Percentiles rank a stretch among this genome's conserved stretches.
Conservation (phyloP, 2,329 filamentous ascomycete genomes). For the Colletotrichum filicis region DNA sequence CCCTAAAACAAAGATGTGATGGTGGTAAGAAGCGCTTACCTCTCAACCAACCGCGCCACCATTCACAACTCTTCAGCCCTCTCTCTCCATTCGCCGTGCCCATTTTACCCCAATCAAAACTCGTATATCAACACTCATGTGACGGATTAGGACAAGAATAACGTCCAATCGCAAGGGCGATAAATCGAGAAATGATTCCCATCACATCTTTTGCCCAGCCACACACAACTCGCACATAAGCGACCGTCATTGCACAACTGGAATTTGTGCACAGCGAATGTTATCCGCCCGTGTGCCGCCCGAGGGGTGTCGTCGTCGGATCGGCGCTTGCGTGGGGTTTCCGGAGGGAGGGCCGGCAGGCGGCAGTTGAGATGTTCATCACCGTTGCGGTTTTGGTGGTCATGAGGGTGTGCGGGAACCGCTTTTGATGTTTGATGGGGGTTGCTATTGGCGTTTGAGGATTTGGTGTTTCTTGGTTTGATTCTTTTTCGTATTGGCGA, state of each 20-base stretch:
- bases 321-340: constrained; percentile 8
- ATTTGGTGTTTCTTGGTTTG: neutral
- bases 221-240: neutral
- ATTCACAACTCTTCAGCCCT: neutral
- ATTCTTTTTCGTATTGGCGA: neutral
- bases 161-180: neutral
- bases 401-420: constrained; percentile 2
- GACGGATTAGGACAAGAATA: neutral
- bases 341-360: neutral
- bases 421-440: neutral
- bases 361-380: neutral
- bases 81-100: neutral
- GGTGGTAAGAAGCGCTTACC: constrained; percentile 10
- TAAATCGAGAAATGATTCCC: neutral
- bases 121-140: neutral
- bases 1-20: neutral
- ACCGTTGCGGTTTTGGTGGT: neutral
- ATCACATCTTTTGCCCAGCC: constrained; percentile 3
- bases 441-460: neutral
- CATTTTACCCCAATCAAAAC: constrained; percentile 13
- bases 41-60: constrained; percentile 1
- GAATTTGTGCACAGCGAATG: constrained; percentile 23
- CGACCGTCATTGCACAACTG: neutral
- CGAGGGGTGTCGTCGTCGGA: neutral
- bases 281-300: constrained; percentile 13